Percentiles rank a stretch among this genome's conserved stretches.
These are phyloP conservation scores for Isatis tinctoria DNA, from an alignment of 345 rosid genomes.

Conservation along the genomic window DNA sequence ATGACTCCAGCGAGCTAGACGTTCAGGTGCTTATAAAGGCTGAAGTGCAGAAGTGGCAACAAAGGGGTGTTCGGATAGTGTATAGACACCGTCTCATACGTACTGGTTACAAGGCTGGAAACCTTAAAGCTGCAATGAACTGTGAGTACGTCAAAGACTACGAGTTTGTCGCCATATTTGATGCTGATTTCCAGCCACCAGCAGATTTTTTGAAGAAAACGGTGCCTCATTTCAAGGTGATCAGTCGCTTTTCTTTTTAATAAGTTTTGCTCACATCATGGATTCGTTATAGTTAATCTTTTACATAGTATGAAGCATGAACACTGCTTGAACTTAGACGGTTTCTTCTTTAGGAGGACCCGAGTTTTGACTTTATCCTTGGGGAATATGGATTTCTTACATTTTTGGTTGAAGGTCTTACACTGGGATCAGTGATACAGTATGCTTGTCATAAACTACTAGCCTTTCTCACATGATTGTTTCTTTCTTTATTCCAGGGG, in stretches of 20 bases:
- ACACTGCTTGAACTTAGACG: not conserved
- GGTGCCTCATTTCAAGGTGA: slow-evolving; percentile 57
- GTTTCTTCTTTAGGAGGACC: not conserved
- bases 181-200: slow-evolving; percentile 83
- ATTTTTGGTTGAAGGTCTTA: not conserved
- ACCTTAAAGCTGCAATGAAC: slow-evolving; percentile 80
- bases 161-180: slow-evolving; percentile 74
- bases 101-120: slow-evolving; percentile 88
- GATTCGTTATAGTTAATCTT: not conserved
- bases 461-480: not conserved
- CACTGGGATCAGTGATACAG: not conserved
- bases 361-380: not conserved
- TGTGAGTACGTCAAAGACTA: slow-evolving; percentile 73
- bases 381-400: no score
- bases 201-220: slow-evolving; percentile 66
- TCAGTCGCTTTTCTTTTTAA: not conserved
- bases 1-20: slow-evolving; percentile 62
- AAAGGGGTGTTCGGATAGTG: slow-evolving; percentile 63
- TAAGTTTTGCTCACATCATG: not conserved
- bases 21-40: slow-evolving; percentile 59
- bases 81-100: slow-evolving; percentile 77
- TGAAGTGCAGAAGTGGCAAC: slow-evolving; percentile 64
- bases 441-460: not conserved
- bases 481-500: slow-evolving; percentile 26
- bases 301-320: not conserved